phyloP scores from a whole-genome alignment of 176 grass and related monocot species.

The Aegilops sharonensis region DNA sequence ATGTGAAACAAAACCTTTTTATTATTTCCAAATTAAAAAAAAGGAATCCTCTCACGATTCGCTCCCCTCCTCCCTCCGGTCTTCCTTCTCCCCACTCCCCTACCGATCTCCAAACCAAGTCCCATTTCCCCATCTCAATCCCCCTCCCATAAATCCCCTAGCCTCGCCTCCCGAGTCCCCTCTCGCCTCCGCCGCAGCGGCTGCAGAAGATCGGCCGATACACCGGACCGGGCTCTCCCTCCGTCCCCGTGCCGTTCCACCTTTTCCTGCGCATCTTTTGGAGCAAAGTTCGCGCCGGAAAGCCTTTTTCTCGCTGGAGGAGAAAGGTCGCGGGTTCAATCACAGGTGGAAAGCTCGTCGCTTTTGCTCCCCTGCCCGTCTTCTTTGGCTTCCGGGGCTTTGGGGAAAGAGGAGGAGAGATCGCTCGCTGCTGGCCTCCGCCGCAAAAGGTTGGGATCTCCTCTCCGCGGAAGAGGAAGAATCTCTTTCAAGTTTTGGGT shows the following conservation, averaged over 20 bases:
- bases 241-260: background rate
- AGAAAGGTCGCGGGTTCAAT: background rate
- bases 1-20: background rate
- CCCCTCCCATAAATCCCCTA: background rate
- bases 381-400: background rate
- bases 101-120: background rate
- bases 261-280: background rate
- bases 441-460: slow-evolving; percentile 7
- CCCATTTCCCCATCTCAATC: slow-evolving; percentile 28
- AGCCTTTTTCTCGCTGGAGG: background rate
- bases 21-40: too few relatives aligned
- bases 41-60: background rate
- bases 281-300: background rate
- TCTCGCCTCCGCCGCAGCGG: background rate
- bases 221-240: background rate
- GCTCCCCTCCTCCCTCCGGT: background rate
- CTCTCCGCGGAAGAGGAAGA: background rate
- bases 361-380: background rate
- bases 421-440: background rate
- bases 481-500: slow-evolving; percentile 1
- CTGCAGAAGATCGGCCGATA: background rate
- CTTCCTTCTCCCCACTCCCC: background rate
- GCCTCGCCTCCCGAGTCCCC: background rate
- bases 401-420: background rate
- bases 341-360: background rate